Conservation (phyloP, 2,329 filamentous ascomycete genomes). For the Tothia fuscella region DNA sequence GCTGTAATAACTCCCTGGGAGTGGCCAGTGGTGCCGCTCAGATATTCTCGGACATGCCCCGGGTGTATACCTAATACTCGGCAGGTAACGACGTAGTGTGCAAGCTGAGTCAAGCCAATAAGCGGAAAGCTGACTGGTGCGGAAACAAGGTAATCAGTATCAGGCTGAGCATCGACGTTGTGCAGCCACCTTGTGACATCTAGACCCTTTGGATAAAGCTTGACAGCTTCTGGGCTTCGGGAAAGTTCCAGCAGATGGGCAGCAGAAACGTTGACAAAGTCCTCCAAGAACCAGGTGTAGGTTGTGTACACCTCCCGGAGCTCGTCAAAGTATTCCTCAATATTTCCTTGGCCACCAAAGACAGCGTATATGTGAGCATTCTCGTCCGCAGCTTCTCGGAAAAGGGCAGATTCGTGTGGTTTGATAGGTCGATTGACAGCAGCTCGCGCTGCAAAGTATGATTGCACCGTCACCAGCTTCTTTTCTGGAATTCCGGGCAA, state of each 20-base stretch:
- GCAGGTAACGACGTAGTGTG: slow-evolving; percentile 91
- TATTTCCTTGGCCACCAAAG: slow-evolving; percentile 95
- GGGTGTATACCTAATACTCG: slow-evolving; percentile 82
- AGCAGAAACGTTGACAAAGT: slow-evolving; percentile 69
- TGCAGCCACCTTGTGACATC: slow-evolving; percentile 92
- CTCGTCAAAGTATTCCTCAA: slow-evolving; percentile 99
- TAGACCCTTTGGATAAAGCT: slow-evolving; percentile 94
- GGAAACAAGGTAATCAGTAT: slow-evolving; percentile 87
- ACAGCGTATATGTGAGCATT: slow-evolving; percentile 83
- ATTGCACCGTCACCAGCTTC: slow-evolving; percentile 78
- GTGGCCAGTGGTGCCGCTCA: slow-evolving; percentile 85
- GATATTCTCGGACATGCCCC: slow-evolving; percentile 71
- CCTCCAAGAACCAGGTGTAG: slow-evolving; percentile 81
- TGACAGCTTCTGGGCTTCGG: slow-evolving; percentile 74
- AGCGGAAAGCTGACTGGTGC: slow-evolving; percentile 91
- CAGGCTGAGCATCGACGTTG: slow-evolving; percentile 77
- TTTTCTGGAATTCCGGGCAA: slow-evolving; percentile 87
- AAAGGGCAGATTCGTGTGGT: slow-evolving; percentile 83
- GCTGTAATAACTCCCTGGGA: slow-evolving; percentile 94
- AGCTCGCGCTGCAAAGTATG: slow-evolving; percentile 82
- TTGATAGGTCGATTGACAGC: slow-evolving; percentile 78
- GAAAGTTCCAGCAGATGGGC: slow-evolving; percentile 79
- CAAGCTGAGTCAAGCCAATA: slow-evolving; percentile 90
- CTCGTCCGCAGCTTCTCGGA: slow-evolving; percentile 75
- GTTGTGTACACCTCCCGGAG: slow-evolving; percentile 82